Base-by-base conservation (phyloP, 495 filamentous ascomycete genomes). In the Pseudoneurospora amorphoporcata region DNA sequence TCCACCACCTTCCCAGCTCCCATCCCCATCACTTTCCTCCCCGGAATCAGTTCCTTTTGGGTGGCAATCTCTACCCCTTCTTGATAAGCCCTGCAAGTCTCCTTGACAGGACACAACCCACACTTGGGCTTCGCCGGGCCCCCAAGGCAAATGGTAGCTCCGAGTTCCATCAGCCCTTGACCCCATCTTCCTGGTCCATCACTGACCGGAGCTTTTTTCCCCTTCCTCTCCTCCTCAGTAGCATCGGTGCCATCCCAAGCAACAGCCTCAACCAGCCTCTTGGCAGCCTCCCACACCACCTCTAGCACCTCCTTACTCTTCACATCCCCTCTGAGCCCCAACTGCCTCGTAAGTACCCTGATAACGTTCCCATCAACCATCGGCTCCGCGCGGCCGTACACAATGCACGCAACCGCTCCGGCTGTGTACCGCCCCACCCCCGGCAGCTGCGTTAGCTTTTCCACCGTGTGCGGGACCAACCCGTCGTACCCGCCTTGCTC, bases 361-460 rank as follows among this genome's bases (percentile, higher is more conserved):
- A 84, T 69, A 29, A 86, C 83, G 72, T 86, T 86, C 68, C 84
- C 84, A 75, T 86, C 84, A 8, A 85, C 84, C 82, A 86, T 82
- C 0, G 84, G 77, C 68, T 75, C 81, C 16, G 82, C 74, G 8
- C 73, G 73, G 1, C 84, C 84, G 70, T 82, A 86, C 32, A 84
- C 83, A 53, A 86, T 86, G 43, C 80, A 80, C 3, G 82, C 72
- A n/a, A 86, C 77, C 6, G 84, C 84, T 0, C 84, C 84, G 0
- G 82, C 84, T 4, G 83, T 86, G 37, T 86, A 86, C 53, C 83
- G 73, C 19, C 84, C 84, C 17, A 85, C 82, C 1, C 84, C 84
- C 0, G 84, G 82, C 2, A 86, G 75, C 71, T 73, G 76, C 37
- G 80, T 76, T 23, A 84, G 74, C 68, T 73, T 78, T 0, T 72